These are phyloP conservation scores for Theobroma grandiflorum DNA, from an alignment of 441 rosid genomes.

Conservation along the genomic window DNA sequence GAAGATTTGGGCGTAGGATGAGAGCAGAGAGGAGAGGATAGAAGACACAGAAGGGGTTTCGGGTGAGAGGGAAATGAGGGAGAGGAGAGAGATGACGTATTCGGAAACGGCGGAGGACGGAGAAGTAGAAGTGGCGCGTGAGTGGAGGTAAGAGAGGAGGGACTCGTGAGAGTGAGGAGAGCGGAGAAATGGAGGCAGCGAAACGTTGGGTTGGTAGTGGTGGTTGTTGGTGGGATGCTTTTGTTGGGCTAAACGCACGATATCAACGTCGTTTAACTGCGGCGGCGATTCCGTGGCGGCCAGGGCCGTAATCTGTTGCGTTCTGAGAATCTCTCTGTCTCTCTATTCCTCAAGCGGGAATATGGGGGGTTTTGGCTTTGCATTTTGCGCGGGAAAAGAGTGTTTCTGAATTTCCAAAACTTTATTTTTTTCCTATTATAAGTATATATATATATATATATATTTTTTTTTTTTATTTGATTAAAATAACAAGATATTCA, in stretches of 20 bases:
- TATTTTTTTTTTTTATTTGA: no score
- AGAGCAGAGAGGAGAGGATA: conserved; percentile 67
- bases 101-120: conserved; percentile 65
- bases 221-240: conserved; percentile 18
- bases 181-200: conserved; percentile 58
- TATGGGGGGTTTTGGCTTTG: neutral
- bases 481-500: no score
- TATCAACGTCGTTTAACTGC: conserved; percentile 53
- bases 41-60: conserved; percentile 47
- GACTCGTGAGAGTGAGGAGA: conserved; percentile 55
- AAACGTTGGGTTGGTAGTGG: conserved; percentile 43
- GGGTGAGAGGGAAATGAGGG: conserved; percentile 63
- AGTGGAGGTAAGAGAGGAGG: conserved; percentile 60
- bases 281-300: conserved; percentile 33
- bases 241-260: conserved; percentile 59
- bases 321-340: neutral
- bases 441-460: no score
- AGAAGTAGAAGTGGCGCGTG: conserved; percentile 58
- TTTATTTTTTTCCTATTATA: no score
- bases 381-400: conserved; percentile 23
- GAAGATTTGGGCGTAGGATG: conserved; percentile 61
- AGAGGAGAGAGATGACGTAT: conserved; percentile 61
- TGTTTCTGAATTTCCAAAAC: no score
- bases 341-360: neutral
- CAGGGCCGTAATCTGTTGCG: conserved; percentile 28